Base-by-base conservation (phyloP, 169 alveolate species). In the Theileria parva region DNA sequence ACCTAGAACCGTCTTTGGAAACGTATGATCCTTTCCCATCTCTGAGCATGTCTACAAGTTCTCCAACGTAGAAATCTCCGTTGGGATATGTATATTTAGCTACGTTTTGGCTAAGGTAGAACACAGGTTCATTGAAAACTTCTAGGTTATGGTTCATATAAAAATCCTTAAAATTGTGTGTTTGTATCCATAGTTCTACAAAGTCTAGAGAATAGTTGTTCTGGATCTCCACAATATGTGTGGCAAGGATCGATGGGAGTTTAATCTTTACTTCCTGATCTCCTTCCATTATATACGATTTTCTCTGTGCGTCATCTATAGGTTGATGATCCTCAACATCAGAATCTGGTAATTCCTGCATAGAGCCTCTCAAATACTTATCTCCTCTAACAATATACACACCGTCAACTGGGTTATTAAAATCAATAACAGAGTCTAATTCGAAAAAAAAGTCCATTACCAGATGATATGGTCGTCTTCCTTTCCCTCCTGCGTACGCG, bases 51-150 rank as follows among this genome's bases (percentile, higher is more conserved):
- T 77, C 70, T 0, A n/a, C n/a, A 44, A 77, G 8, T 11, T 75
- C 86, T 0, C 89, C 89, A 4, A 76, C 68, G 63, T 83, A 83
- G 32, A 76, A 70, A 32, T 83, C 89, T 27, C 89, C 89, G 59
- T 83, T 83, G 21, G 89, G 81, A 30, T 83, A 83, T 32, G 59
- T 75, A 25, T 76, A 77, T 63, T 75, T 83, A 19, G 86, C 86
- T 27, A 74, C 37, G 30, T n/a, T 39, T 53, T 51, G 23, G 65
- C 21, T 44, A 12, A 60, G 6, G 48, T 15, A 55, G 78, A 48
- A 83, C 17, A 70, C 66, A 28, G 89, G 89, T 23, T 76, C 81
- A 32, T 21, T 83, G 83, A 76, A 77, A 15, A 66, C 53, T 21
- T 66, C 81, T 57, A 83, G 75, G 13, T 50, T 30, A 44, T 81